These are phyloP conservation scores for Verticillium isaacii DNA, from an alignment of 2,329 filamentous ascomycete genomes.

Conservation along the genomic window DNA sequence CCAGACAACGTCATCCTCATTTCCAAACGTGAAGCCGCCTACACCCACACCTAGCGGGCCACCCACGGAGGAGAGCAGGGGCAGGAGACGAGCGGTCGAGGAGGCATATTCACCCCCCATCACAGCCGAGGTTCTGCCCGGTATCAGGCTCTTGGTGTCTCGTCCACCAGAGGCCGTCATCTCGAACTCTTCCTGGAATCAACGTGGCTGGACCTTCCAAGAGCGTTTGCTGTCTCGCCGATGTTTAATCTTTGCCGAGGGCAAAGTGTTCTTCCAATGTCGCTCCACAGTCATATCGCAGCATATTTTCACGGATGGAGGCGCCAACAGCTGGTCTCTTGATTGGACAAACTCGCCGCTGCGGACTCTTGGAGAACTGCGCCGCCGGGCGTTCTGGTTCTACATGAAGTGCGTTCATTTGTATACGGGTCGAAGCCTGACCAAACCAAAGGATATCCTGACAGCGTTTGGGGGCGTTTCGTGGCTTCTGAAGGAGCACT, in stretches of 20 bases:
- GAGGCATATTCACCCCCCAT: constrained; percentile 3
- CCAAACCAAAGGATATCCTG: constrained; percentile 20
- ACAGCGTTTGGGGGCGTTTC: constrained; percentile 26
- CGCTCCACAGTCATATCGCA: constrained; percentile 19
- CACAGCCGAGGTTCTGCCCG: neutral
- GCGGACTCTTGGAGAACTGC: constrained; percentile 20
- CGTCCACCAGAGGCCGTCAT: neutral
- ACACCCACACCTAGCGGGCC: constrained; percentile 16
- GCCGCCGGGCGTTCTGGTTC: constrained; percentile 18
- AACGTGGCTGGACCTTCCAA: constrained; percentile 35
- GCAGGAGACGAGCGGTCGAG: constrained; percentile 4
- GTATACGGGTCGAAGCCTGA: constrained; percentile 22
- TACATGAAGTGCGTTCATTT: constrained; percentile 24
- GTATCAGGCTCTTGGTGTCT: neutral
- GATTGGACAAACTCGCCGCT: constrained; percentile 21
- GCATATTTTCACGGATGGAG: no score
- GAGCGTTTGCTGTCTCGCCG: constrained; percentile 36
- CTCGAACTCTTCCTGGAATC: no score
- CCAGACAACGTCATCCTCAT: no score
- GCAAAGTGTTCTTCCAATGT: constrained; percentile 12
- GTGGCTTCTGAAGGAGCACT: constrained; percentile 16
- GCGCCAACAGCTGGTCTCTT: constrained; percentile 17
- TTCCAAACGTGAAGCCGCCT: no score
- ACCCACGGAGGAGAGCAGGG: constrained; percentile 23
- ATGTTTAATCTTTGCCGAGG: constrained; percentile 19